Evolutionary conservation across 495 filamentous ascomycete species (phyloP), one percentile per base, ranked within the genome.

Genomic region (Sabuloglossum arenarium): DNA sequence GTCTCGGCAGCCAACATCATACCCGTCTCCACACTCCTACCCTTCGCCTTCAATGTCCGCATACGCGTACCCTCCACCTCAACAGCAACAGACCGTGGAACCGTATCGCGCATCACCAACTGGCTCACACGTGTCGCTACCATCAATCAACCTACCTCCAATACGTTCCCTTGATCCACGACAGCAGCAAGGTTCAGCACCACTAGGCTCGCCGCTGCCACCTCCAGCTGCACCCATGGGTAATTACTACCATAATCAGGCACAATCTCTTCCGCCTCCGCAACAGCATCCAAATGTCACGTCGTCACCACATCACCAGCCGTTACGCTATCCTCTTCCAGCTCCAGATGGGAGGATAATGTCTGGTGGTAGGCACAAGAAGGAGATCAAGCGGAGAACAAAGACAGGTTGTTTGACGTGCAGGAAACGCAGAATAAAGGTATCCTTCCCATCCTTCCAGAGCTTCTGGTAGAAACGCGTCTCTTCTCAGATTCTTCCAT

Each of bases 381-480:
- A 97, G 76, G 91, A 98, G 71, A 94, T 98, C 67, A 97, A 98
- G 75, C 80, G 91, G 63, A 79, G 91, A 63, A 98, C 91, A 43
- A 98, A 98, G 74, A 96, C 91, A 4, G 91, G 91, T 14, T 98
- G 91, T 69, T 70, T 97, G 68, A 98, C 91, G 32, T 98, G 91
- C 75, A 80, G 91, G 60, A 96, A 96, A 68, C 80, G 91, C 63
- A 78, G 91, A 69, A 97, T 98, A 71, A 98, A 98, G 89, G 91
- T 96, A 77, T 65, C 9, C 30, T 84, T 80, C 53, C 5, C 53
- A 31, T 39, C 10, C 23, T 16, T 5, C 49, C 3, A 10, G 27
- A 21, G 1, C 6, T 53, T 23, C 16, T 53, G 8, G 23, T 21
- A 24, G 31, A 31, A 16, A 43, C 21, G 53, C n/a, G 47, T 51